phyloP scores from a whole-genome alignment of 1,284 basidiomycete genomes.

The Anthracocystis panici-leucophaei region DNA sequence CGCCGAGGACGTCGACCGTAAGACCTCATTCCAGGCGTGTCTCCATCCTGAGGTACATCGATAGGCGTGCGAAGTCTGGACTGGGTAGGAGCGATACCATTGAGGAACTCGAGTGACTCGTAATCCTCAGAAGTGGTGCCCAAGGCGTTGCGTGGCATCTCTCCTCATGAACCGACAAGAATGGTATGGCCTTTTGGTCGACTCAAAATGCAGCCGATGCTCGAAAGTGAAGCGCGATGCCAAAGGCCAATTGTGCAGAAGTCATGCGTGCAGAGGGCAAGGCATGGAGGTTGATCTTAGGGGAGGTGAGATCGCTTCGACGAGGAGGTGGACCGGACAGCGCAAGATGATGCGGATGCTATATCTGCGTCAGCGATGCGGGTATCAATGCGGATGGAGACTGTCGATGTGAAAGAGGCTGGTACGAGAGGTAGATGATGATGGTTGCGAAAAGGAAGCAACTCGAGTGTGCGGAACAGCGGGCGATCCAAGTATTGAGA shows the following conservation, averaged over 20 bases:
- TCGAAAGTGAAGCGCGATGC: background rate
- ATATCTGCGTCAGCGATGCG: background rate
- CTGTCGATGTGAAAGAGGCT: too few species aligned
- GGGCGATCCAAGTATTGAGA: background rate
- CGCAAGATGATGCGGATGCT: background rate
- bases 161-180: background rate
- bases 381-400: background rate
- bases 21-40: background rate
- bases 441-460: constrained; percentile 3
- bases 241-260: background rate
- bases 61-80: constrained; percentile 5
- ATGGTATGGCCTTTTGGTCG: background rate
- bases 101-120: background rate
- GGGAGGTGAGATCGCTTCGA: background rate
- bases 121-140: background rate
- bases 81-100: constrained; percentile 3
- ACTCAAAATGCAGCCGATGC: background rate
- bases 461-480: background rate
- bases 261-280: background rate
- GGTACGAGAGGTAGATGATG: background rate
- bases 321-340: background rate
- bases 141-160: constrained; percentile 15
- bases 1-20: background rate
- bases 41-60: constrained; percentile 14
- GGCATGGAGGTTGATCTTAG: background rate